Evolutionary conservation across 2,329 filamentous ascomycete genomes (phyloP).

Genomic region (Clonostachys rhizophaga): DNA sequence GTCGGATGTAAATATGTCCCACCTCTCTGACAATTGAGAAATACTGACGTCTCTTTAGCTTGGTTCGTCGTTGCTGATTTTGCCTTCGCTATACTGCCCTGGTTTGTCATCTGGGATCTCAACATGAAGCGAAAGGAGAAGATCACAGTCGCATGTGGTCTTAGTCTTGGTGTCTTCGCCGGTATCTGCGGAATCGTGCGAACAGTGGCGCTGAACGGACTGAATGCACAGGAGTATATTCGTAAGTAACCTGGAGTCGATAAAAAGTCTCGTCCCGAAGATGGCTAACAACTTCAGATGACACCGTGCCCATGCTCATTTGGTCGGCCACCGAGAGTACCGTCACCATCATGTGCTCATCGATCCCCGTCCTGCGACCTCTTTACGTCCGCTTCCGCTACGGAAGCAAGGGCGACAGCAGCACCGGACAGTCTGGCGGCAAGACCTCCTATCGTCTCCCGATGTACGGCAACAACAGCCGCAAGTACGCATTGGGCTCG

Average conservation of each 20-base stretch:
- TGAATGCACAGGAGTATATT: slow-evolving; percentile 8
- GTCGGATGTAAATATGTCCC: too few species aligned
- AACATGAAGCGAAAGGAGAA: slow-evolving; percentile 18
- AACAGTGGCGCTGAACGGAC: slow-evolving; percentile 3
- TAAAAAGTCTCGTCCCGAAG: too few species aligned
- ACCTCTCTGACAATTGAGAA: too few species aligned
- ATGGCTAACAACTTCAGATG: slow-evolving; percentile 1
- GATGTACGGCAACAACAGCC: neutral
- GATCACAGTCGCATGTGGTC: slow-evolving; percentile 13
- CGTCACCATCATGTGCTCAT: slow-evolving; percentile 8
- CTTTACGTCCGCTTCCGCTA: slow-evolving; percentile 3
- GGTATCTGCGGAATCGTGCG: slow-evolving; percentile 8
- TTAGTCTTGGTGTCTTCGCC: slow-evolving; percentile 16
- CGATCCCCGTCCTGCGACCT: slow-evolving; percentile 7
- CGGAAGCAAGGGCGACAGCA: neutral
- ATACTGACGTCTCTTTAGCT: neutral
- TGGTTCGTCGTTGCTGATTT: slow-evolving; percentile 12
- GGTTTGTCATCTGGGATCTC: slow-evolving; percentile 15
- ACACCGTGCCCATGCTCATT: slow-evolving; percentile 10
- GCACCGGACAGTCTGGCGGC: too few species aligned
- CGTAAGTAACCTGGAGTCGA: slow-evolving; percentile 1
- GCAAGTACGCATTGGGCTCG: neutral
- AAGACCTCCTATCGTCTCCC: neutral
- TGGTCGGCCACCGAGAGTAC: slow-evolving; percentile 10
- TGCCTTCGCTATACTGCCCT: slow-evolving; percentile 12